Percentiles rank a stretch among this genome's conserved stretches.
Evolutionary conservation across 192 early-diverging fungal species (phyloP).

Genomic region (Backusella macrospora): DNA sequence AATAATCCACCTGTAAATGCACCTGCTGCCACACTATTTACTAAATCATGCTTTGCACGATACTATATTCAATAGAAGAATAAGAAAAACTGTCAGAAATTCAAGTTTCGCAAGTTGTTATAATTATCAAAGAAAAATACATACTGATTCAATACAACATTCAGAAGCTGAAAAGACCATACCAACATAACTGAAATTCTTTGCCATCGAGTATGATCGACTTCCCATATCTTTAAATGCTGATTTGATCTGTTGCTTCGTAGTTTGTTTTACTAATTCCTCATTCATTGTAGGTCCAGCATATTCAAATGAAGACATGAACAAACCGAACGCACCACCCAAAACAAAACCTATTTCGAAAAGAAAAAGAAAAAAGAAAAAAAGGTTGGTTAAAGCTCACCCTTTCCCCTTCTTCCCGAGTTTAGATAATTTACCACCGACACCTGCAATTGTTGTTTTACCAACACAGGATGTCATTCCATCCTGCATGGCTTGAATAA

Average conservation of each 20-base stretch:
- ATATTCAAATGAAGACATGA: conserved; percentile 92
- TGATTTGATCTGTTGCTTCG: conserved; percentile 82
- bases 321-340: conserved; percentile 88
- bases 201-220: conserved; percentile 81
- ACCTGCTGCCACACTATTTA: conserved; percentile 87
- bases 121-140: conserved; percentile 10
- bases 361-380: conserved; percentile 10
- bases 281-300: conserved; percentile 70
- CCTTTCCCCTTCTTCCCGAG: neutral
- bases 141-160: conserved; percentile 90
- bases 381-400: neutral
- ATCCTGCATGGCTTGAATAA: conserved; percentile 38
- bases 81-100: neutral
- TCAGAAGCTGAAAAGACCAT: conserved; percentile 92
- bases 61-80: conserved; percentile 55
- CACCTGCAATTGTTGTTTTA: conserved; percentile 70
- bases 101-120: neutral
- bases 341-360: conserved; percentile 74
- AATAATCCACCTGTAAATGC: conserved; percentile 91
- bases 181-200: conserved; percentile 92
- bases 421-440: conserved; percentile 55
- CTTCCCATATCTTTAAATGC: conserved; percentile 90
- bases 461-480: conserved; percentile 73
- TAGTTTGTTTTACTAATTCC: conserved; percentile 66
- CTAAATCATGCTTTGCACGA: conserved; percentile 93